These are phyloP conservation scores for Monosporozyma siamensis DNA, from an alignment of 805 yeast species.

Conservation along the genomic window DNA sequence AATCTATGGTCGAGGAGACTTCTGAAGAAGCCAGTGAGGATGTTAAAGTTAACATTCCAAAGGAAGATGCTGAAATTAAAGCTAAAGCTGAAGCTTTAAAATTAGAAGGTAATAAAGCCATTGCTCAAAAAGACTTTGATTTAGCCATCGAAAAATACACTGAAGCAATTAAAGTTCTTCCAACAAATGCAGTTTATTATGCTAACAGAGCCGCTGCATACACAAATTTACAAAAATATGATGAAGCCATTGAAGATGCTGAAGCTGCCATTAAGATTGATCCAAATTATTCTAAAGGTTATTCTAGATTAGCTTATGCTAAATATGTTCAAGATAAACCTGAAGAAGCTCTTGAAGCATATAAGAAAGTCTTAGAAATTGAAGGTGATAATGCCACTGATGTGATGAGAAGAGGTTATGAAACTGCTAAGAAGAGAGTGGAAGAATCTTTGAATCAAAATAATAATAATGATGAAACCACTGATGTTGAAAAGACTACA, in stretches of 20 bases:
- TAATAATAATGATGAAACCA: neutral
- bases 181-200: constrained; percentile 70
- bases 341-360: constrained; percentile 82
- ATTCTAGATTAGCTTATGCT: constrained; percentile 91
- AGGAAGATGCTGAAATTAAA: constrained; percentile 42
- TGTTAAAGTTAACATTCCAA: constrained; percentile 36
- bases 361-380: constrained; percentile 73
- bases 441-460: constrained; percentile 54
- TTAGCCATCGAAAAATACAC: constrained; percentile 72
- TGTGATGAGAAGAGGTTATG: constrained; percentile 87
- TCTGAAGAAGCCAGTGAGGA: constrained; percentile 24
- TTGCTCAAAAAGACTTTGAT: constrained; percentile 66
- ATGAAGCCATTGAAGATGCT: constrained; percentile 76
- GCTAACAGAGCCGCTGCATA: constrained; percentile 97
- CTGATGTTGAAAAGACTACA: neutral
- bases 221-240: constrained; percentile 67
- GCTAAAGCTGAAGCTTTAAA: constrained; percentile 79
- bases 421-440: constrained; percentile 82
- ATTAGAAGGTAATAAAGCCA: constrained; percentile 79
- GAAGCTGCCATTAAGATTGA: constrained; percentile 68
- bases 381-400: constrained; percentile 82
- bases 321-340: constrained; percentile 91
- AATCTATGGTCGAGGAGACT: constrained; percentile 16
- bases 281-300: constrained; percentile 81
- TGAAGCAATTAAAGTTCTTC: constrained; percentile 61